These are phyloP conservation scores for Verticillium isaacii DNA, from an alignment of 2,329 filamentous ascomycete species.

Conservation along the genomic window DNA sequence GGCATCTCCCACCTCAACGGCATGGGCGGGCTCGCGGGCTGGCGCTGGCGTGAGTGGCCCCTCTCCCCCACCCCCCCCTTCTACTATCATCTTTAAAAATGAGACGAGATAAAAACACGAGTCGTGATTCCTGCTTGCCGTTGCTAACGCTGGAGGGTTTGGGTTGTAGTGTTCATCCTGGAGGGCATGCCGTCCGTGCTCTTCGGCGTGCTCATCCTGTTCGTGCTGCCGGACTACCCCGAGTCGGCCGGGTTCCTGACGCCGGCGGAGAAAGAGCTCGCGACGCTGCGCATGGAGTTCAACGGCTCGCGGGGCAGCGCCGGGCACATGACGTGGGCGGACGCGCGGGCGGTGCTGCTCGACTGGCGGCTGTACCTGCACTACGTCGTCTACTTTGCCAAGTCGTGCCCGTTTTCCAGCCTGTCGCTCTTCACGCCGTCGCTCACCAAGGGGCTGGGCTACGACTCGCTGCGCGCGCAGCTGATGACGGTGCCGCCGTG, in stretches of 20 bases:
- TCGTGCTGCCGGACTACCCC: constrained; percentile 62
- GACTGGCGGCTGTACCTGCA: constrained; percentile 65
- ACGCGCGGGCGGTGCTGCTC: constrained; percentile 64
- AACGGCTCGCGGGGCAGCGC: constrained; percentile 51
- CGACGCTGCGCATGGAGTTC: constrained; percentile 36
- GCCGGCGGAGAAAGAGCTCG: constrained; percentile 54
- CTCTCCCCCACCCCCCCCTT: no score
- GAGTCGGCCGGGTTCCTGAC: constrained; percentile 60
- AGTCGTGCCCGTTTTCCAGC: constrained; percentile 52
- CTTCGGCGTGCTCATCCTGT: constrained; percentile 52
- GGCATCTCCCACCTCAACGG: constrained; percentile 69
- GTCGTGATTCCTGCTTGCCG: no score
- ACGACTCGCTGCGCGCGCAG: constrained; percentile 50
- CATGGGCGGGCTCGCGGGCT: constrained; percentile 55
- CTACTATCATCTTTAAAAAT: no score
- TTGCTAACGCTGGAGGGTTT: no score
- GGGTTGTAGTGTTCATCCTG: constrained; percentile 37
- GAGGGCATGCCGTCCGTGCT: constrained; percentile 35
- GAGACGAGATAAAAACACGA: no score
- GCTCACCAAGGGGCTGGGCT: constrained; percentile 51
- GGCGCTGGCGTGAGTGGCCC: constrained; percentile 56
- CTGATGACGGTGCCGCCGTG: constrained; percentile 65
- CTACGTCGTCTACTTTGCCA: constrained; percentile 44
- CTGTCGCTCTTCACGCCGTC: constrained; percentile 59
- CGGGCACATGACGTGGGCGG: constrained; percentile 57